Percentiles rank a stretch among this genome's conserved stretches.
Evolutionary conservation across 2,329 filamentous ascomycete genomes (phyloP).

Genomic region (Epichloe hybrida): DNA sequence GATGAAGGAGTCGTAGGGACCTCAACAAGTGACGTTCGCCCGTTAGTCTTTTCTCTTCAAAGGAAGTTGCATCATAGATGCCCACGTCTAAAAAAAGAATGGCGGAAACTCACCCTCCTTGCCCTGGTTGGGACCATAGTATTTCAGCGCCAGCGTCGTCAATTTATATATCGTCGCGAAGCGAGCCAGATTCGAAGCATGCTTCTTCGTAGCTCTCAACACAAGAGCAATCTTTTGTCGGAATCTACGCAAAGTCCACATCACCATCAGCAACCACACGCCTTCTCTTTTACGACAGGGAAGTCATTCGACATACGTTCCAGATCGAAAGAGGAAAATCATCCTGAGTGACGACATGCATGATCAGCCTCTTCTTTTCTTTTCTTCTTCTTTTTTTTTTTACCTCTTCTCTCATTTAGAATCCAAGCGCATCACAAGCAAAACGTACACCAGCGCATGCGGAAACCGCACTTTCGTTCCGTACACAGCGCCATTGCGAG

Average conservation of each 20-base stretch:
- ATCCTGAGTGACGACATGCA: constrained; percentile 41
- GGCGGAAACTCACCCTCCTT: constrained; percentile 34
- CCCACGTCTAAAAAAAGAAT: background rate
- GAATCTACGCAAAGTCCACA: constrained; percentile 27
- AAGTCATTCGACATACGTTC: constrained; percentile 45
- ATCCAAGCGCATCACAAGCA: background rate
- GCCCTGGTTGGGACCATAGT: constrained; percentile 41
- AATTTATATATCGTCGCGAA: constrained; percentile 89
- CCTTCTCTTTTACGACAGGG: background rate
- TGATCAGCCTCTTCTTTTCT: too few species aligned
- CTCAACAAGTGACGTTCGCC: constrained; percentile 16
- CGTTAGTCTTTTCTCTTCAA: background rate
- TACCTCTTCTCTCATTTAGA: too few species aligned
- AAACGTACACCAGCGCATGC: constrained; percentile 69
- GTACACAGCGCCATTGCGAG: constrained; percentile 94
- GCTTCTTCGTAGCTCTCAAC: constrained; percentile 73
- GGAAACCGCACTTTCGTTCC: constrained; percentile 96
- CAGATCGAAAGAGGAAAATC: constrained; percentile 91
- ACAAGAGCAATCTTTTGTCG: constrained; percentile 68
- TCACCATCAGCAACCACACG: background rate
- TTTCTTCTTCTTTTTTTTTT: too few species aligned
- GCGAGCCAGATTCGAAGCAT: constrained; percentile 80
- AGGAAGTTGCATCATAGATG: background rate
- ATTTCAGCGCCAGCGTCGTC: constrained; percentile 60
- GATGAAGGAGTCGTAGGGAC: constrained; percentile 71